Evolutionary conservation across 2,329 filamentous ascomycete species (phyloP), one percentile per base, ranked within the genome.

Genomic region (Xylariaceae sp.): DNA sequence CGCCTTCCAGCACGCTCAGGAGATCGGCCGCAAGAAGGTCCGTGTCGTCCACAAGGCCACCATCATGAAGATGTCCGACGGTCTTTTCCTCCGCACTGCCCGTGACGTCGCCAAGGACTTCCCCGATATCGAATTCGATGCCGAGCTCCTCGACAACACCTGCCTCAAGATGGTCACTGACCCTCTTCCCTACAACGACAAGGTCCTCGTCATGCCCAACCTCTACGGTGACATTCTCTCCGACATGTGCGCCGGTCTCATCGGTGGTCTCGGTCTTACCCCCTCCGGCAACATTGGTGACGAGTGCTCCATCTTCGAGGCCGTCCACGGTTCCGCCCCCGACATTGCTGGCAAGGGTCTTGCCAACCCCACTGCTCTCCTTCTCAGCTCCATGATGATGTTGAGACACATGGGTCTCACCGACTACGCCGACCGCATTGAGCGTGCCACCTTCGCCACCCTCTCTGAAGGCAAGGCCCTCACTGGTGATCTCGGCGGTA

Each of bases 51-150:
- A 99, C 89, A 99, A 99, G 86, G 94, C 94, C 76, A 97, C 94
- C 74, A 99, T 99, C 82, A 99, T 99, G 94, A 99, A 99, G 87
- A 96, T 97, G 90, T 93, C 89, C 74, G 94, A 99, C 77, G 94
- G 94, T 80, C 90, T 99, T 64, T 99, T 99, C 87, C 85, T 99
- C 69, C 89, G 84, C 77, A 91, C 89, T 64, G 94, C 88, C 69
- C 82, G 87, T 69, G 85, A 94, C 63, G 86, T 99, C 68, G 83
- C 91, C 76, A 96, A 96, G 86, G 92, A 97, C 74, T 99, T 90
- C 85, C 94, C 94, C 66, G 82, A 87, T 70, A 90, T 99, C 72
- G 90, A 97, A 80, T 97, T 99, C 75, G 93, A 97, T 74, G 90
- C 90, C 70, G 94, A 99, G 84, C 86, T 99, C 67, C 88, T 99